These are phyloP conservation scores for Pleurozium schreberi DNA, from an alignment of 225 moss, liverwort and hornwort genomes.

Conservation along the genomic window DNA sequence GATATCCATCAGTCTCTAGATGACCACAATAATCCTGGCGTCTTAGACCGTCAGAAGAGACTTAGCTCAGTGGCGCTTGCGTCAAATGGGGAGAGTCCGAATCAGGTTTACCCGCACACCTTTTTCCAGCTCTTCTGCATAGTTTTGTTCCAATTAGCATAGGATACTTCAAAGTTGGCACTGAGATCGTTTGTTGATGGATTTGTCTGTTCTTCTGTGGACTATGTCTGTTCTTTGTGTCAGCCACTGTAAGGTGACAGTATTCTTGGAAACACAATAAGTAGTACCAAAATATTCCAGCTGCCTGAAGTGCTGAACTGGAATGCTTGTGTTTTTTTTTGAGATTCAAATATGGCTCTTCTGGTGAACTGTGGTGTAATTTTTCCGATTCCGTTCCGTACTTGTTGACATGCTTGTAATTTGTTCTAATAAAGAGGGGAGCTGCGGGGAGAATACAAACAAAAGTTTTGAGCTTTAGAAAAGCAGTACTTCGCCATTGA, in stretches of 20 bases:
- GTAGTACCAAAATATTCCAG: background rate
- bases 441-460: background rate
- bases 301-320: background rate
- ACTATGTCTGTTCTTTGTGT: background rate
- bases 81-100: slow-evolving; percentile 14
- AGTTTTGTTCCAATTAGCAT: background rate
- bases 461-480: background rate
- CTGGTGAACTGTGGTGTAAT: background rate
- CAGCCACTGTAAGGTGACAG: background rate
- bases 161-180: background rate
- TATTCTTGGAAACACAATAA: background rate
- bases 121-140: background rate
- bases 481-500: background rate
- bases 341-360: background rate
- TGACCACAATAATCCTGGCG: background rate
- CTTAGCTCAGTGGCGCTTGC: slow-evolving; percentile 12
- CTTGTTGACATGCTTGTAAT: background rate
- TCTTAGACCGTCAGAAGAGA: background rate
- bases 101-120: slow-evolving; percentile 6
- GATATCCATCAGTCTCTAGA: background rate
- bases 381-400: background rate
- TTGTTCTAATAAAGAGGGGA: background rate
- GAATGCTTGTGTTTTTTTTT: background rate
- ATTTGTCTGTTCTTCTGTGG: background rate
- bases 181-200: background rate